These are phyloP conservation scores for Vitis amurensis DNA, from an alignment of 164 flowering plant species.

Conservation along the genomic window DNA sequence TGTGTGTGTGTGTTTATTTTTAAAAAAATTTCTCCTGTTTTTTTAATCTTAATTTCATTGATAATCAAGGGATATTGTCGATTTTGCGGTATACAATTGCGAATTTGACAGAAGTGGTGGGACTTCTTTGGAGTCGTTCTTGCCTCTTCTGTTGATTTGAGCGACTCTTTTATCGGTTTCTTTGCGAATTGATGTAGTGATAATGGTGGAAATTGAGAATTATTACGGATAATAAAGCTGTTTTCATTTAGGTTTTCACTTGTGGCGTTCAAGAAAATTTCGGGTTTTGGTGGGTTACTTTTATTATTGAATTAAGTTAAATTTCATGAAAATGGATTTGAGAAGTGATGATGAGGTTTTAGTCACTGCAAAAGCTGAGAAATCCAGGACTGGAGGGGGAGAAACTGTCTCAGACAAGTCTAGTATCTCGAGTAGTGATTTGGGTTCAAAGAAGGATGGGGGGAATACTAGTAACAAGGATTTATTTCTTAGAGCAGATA, in stretches of 20 bases:
- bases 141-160: neutral
- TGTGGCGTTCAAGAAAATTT: neutral
- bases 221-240: neutral
- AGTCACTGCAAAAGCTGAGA: slow-evolving; percentile 2
- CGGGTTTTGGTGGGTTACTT: neutral
- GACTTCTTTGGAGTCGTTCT: neutral
- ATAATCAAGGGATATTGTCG: neutral
- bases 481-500: slow-evolving; percentile 74
- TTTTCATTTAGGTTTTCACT: neutral
- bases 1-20: slow-evolving; percentile 6
- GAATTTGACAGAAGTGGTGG: neutral
- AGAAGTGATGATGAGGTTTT: slow-evolving; percentile 18
- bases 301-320: neutral
- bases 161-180: neutral
- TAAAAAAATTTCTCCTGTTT: neutral
- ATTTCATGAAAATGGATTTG: slow-evolving; percentile 29
- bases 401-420: neutral
- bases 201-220: neutral
- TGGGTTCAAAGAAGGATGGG: slow-evolving; percentile 28
- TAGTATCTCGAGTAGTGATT: neutral
- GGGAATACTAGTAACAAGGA: slow-evolving; percentile 51
- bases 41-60: neutral
- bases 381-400: slow-evolving; percentile 13
- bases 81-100: neutral
- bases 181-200: neutral